A percentile compares a stretch with the other conserved stretches of the same genome.
phyloP scores from a whole-genome alignment of 768 basidiomycete species.

The Fistulinella prunicolor region DNA sequence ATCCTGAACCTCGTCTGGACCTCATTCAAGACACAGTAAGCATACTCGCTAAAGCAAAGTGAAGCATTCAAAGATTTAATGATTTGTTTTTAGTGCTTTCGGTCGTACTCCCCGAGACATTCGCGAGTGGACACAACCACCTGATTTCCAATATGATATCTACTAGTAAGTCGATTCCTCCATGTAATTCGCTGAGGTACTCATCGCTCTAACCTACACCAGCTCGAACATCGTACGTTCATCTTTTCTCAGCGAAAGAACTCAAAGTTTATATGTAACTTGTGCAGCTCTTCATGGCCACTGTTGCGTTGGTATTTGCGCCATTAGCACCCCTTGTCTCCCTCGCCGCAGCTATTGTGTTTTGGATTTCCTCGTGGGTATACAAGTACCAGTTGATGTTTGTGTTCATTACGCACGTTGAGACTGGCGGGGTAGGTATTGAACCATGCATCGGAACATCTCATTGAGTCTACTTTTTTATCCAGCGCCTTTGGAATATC shows the following conservation, averaged over 20 bases:
- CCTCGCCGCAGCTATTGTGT: conserved; percentile 77
- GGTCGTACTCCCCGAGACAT: conserved; percentile 90
- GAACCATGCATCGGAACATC: not conserved
- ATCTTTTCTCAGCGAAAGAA: not conserved
- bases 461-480: conserved; percentile 1
- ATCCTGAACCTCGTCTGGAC: conserved; percentile 86
- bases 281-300: conserved; percentile 75
- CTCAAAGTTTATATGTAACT: conserved; percentile 8
- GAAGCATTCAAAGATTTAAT: conserved; percentile 1
- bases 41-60: not conserved
- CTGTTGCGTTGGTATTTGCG: conserved; percentile 92
- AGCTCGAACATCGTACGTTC: conserved; percentile 57
- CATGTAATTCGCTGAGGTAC: not conserved
- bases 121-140: conserved; percentile 86
- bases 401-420: conserved; percentile 83
- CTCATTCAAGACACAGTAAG: conserved; percentile 79
- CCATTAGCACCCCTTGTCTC: conserved; percentile 90
- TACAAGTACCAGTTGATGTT: conserved; percentile 99
- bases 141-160: conserved; percentile 83
- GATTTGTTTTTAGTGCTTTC: conserved; percentile 50
- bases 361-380: conserved; percentile 84
- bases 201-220: conserved; percentile 5
- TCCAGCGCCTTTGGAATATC: conserved; percentile 90
- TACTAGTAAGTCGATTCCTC: conserved; percentile 59
- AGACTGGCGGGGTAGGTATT: conserved; percentile 83